Evolutionary conservation across 345 rosid species (phyloP).

Genomic region (Mercurialis annua): DNA sequence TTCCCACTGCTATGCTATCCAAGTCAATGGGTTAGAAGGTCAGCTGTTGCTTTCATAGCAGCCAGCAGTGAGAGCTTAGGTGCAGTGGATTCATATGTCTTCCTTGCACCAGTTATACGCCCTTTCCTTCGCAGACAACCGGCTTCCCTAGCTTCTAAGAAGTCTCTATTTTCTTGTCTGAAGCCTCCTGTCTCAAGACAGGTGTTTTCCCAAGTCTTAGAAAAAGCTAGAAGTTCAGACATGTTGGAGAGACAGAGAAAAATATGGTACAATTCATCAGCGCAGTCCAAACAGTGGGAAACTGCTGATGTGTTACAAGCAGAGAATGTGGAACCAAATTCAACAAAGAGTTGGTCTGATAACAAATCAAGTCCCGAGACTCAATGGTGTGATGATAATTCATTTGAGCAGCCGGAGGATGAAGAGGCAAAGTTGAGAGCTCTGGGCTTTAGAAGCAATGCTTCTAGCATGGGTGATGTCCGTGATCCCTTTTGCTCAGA

Average conservation of each 20-base stretch:
- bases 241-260: slow-evolving; percentile 86
- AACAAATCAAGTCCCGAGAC: slow-evolving; percentile 40
- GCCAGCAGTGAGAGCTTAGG: slow-evolving; percentile 86
- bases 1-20: slow-evolving; percentile 89
- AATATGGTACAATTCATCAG: slow-evolving; percentile 90
- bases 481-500: slow-evolving; percentile 56
- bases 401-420: slow-evolving; percentile 42
- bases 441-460: slow-evolving; percentile 47
- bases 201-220: slow-evolving; percentile 57
- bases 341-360: slow-evolving; percentile 48
- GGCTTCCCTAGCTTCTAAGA: slow-evolving; percentile 76
- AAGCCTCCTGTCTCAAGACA: slow-evolving; percentile 78
- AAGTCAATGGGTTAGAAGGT: slow-evolving; percentile 95
- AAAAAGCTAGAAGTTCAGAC: slow-evolving; percentile 78
- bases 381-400: slow-evolving; percentile 32
- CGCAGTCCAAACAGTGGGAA: slow-evolving; percentile 63
- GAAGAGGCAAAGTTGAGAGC: slow-evolving; percentile 52
- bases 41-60: slow-evolving; percentile 74
- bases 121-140: slow-evolving; percentile 92
- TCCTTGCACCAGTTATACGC: slow-evolving; percentile 79
- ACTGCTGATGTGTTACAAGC: slow-evolving; percentile 37
- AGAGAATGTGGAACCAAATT: slow-evolving; percentile 47
- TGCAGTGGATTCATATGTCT: slow-evolving; percentile 85
- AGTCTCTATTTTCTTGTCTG: slow-evolving; percentile 75
- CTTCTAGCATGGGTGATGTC: slow-evolving; percentile 43